These are phyloP conservation scores for Penicillium sp. DNA, from an alignment of 2,329 filamentous ascomycete species.

Conservation along the genomic window DNA sequence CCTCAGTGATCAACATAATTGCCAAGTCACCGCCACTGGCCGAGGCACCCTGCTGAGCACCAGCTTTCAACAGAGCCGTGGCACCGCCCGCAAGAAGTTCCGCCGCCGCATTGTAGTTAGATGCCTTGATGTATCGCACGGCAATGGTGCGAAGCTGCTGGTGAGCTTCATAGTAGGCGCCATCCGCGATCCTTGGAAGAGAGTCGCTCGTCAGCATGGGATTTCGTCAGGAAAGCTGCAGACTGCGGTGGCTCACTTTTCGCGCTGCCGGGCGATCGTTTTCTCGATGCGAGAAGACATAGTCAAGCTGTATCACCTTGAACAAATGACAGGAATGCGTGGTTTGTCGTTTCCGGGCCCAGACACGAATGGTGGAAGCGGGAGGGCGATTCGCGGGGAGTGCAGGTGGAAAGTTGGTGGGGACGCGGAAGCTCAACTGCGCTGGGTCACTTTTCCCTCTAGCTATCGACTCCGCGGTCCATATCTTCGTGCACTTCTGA, in stretches of 20 bases:
- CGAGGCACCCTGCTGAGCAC: constrained; percentile 77
- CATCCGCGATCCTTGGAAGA: constrained; percentile 70
- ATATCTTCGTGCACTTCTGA: background rate
- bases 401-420: constrained; percentile 17
- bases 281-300: constrained; percentile 60
- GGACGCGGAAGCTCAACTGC: constrained; percentile 11
- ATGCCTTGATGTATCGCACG: constrained; percentile 84
- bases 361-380: constrained; percentile 1
- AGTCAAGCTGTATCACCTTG: constrained; percentile 2
- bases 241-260: constrained; percentile 55
- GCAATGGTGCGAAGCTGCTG: constrained; percentile 96
- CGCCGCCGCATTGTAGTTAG: constrained; percentile 80
- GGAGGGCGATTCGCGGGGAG: constrained; percentile 18
- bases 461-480: background rate
- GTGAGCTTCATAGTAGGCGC: constrained; percentile 96
- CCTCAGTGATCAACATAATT: constrained; percentile 81
- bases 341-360: background rate
- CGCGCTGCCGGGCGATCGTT: constrained; percentile 71
- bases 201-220: constrained; percentile 15
- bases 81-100: constrained; percentile 84
- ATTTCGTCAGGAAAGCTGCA: background rate
- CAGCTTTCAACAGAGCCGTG: constrained; percentile 66
- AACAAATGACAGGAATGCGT: background rate
- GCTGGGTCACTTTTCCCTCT: constrained; percentile 3
- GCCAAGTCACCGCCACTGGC: constrained; percentile 89